Evolutionary conservation across 441 rosid species (phyloP).

Genomic region (Erodium chrysanthum): DNA sequence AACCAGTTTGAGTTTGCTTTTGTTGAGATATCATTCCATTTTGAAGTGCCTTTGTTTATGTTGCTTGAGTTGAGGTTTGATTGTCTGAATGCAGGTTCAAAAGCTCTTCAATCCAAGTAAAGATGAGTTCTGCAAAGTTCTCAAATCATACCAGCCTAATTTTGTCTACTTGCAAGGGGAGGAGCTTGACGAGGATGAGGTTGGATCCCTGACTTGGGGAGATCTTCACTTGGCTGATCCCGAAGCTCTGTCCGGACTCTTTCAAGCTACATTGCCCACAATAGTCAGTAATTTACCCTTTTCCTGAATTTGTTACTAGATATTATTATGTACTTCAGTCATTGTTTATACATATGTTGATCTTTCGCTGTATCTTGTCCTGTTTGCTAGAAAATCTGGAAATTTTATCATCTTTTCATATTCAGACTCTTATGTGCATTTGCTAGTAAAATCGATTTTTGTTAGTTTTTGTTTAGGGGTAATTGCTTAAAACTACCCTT

Average conservation of each 20-base stretch:
- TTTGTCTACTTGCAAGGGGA: conserved; percentile 6
- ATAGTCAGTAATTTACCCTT: conserved; percentile 8
- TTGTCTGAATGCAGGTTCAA: conserved; percentile 13
- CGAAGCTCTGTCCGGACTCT: conserved; percentile 16
- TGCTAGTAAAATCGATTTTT: no score
- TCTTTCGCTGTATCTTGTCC: no score
- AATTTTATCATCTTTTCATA: no score
- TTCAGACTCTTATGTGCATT: no score
- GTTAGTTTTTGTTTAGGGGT: no score
- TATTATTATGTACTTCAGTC: not conserved
- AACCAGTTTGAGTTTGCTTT: not conserved
- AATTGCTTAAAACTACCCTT: no score
- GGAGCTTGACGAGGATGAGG: conserved; percentile 9
- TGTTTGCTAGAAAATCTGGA: no score
- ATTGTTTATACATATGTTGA: not conserved
- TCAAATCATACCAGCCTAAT: conserved; percentile 17
- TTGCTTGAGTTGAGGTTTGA: no score
- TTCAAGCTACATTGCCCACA: conserved; percentile 16
- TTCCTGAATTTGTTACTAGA: not conserved
- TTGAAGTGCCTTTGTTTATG: not conserved
- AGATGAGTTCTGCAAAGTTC: conserved; percentile 17
- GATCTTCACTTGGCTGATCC: not conserved
- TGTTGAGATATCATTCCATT: not conserved
- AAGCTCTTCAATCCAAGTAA: conserved; percentile 17
- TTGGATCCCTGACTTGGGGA: conserved; percentile 12